Conservation (phyloP, 2,329 filamentous ascomycete species). For the Pyricularia sp. region DNA sequence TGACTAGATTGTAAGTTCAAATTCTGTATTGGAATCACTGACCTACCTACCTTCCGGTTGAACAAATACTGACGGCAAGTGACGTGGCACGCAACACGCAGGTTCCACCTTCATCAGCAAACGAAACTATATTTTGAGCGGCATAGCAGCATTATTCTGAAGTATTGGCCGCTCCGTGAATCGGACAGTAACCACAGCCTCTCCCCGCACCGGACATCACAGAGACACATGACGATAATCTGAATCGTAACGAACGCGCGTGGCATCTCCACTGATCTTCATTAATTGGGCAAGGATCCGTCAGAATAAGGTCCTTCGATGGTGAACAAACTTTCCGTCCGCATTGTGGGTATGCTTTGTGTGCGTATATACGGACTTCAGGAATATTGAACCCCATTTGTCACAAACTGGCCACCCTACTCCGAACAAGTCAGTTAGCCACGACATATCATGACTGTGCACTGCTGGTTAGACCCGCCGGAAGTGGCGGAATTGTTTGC, state of each 20-base stretch:
- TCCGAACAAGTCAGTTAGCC: no score
- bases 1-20: constrained; percentile 5
- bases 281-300: background rate
- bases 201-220: background rate
- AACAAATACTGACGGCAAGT: background rate
- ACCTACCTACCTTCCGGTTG: background rate
- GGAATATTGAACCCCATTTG: background rate
- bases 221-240: background rate
- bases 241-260: background rate
- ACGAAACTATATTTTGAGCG: background rate
- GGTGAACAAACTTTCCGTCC: no score
- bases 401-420: no score
- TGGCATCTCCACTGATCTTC: background rate
- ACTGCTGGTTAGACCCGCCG: no score
- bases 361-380: background rate
- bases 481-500: no score
- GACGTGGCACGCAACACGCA: background rate
- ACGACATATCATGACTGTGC: no score
- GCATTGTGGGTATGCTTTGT: background rate
- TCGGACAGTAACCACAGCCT: background rate
- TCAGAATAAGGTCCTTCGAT: background rate
- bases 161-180: background rate
- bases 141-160: background rate
- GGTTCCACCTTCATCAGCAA: background rate
- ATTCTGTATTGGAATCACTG: background rate